Conservation (phyloP, 192 early-diverging fungal species). For the Gaertneriomyces sp. region DNA sequence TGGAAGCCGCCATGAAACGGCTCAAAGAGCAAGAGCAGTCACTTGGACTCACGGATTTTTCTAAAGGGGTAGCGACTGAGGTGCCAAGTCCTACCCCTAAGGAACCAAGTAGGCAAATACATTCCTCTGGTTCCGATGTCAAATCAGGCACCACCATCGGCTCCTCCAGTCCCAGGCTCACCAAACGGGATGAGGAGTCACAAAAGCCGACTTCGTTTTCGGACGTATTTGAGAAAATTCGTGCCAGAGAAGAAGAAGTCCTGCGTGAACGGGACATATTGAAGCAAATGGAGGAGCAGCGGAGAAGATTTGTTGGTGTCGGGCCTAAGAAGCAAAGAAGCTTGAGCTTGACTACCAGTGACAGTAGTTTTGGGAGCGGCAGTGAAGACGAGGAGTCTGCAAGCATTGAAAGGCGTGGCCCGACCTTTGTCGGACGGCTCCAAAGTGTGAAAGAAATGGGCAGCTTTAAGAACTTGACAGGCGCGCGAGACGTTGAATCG, state of each 20-base stretch:
- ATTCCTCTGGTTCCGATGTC: neutral
- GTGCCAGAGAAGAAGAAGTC: constrained; percentile 25
- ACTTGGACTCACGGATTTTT: constrained; percentile 26
- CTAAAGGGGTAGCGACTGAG: constrained; percentile 26
- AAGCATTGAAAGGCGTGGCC: no score
- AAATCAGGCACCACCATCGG: no score
- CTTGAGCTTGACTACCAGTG: no score
- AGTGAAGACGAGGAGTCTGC: no score
- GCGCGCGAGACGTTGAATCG: no score
- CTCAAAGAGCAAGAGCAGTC: constrained; percentile 20
- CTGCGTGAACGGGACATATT: constrained; percentile 11
- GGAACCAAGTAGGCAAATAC: no score
- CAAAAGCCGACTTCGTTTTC: neutral
- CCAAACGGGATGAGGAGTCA: neutral
- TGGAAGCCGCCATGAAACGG: constrained; percentile 21
- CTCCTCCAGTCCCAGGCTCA: no score
- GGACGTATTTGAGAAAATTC: constrained; percentile 21
- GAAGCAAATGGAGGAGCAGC: constrained; percentile 5
- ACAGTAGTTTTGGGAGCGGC: no score
- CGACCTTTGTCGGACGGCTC: no score
- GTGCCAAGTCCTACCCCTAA: neutral
- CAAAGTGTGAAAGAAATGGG: no score
- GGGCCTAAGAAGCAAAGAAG: no score
- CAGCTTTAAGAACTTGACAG: no score
- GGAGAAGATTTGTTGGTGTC: neutral